Conservation (phyloP, 2,329 filamentous ascomycete genomes). For the Epichloe gansuensis region DNA sequence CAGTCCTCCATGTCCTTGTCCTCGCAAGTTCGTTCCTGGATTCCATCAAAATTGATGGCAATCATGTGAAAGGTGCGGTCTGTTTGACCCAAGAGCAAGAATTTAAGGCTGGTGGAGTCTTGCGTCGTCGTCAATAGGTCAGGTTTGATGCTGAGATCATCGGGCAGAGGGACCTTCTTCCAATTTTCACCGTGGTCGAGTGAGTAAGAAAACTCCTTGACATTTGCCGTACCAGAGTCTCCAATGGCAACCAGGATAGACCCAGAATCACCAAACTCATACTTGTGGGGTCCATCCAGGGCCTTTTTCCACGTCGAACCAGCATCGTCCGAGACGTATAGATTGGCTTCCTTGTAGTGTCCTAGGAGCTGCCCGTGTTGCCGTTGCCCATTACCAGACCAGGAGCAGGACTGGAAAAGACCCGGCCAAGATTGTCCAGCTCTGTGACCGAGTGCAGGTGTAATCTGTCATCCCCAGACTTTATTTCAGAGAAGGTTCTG, state of each 20-base stretch:
- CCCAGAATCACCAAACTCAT: slow-evolving; percentile 90
- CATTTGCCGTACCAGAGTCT: slow-evolving; percentile 54
- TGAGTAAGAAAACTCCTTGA: slow-evolving; percentile 58
- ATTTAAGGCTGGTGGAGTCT: slow-evolving; percentile 87
- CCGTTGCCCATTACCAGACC: slow-evolving; percentile 90
- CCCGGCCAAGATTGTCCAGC: slow-evolving; percentile 65
- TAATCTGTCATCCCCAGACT: slow-evolving; percentile 53
- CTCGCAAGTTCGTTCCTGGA: slow-evolving; percentile 70
- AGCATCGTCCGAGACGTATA: slow-evolving; percentile 85
- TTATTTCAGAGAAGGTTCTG: slow-evolving; percentile 66
- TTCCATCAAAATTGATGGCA: slow-evolving; percentile 69
- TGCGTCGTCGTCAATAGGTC: slow-evolving; percentile 73
- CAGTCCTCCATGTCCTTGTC: slow-evolving; percentile 76
- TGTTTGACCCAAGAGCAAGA: slow-evolving; percentile 60
- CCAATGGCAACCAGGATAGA: slow-evolving; percentile 75
- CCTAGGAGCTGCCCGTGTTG: slow-evolving; percentile 71
- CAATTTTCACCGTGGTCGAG: slow-evolving; percentile 82
- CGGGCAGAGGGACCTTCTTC: slow-evolving; percentile 57
- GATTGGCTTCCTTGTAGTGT: slow-evolving; percentile 58
- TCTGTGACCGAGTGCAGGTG: slow-evolving; percentile 91
- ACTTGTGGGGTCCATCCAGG: slow-evolving; percentile 76
- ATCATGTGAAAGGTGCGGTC: slow-evolving; percentile 51
- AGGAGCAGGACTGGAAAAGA: slow-evolving; percentile 89
- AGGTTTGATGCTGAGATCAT: slow-evolving; percentile 55
- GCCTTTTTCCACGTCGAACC: slow-evolving; percentile 72